Conservation (phyloP, 305 asterid species). For the Fraxinus xanthoxyloides region DNA sequence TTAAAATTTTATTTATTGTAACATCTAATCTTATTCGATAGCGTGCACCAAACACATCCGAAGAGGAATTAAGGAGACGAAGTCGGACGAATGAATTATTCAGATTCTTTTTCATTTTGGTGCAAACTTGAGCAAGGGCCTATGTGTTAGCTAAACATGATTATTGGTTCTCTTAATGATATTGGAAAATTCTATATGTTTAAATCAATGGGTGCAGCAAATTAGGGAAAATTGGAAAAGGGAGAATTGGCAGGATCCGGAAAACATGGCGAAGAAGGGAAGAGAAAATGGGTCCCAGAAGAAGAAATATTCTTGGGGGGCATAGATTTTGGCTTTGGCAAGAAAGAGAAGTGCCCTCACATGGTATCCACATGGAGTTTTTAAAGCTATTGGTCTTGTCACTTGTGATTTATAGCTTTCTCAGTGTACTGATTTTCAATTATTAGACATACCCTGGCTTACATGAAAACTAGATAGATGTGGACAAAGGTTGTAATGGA, state of each 20-base stretch:
- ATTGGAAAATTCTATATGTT: too few species aligned
- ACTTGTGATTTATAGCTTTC: background rate
- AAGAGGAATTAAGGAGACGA: background rate
- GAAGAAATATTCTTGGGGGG: conserved; percentile 36
- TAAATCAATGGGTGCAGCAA: too few species aligned
- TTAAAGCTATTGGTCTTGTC: background rate
- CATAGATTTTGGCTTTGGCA: conserved; percentile 45
- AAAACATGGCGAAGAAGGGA: conserved; percentile 51
- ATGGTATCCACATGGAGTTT: conserved; percentile 71
- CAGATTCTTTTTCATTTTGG: background rate
- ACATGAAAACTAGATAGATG: background rate
- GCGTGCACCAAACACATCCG: background rate
- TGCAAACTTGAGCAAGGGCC: too few species aligned
- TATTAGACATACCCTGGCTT: conserved; percentile 14
- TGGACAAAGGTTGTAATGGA: background rate
- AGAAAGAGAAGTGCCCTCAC: conserved; percentile 42
- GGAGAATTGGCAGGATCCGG: conserved; percentile 49
- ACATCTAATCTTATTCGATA: background rate
- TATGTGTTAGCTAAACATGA: background rate
- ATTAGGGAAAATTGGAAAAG: conserved; percentile 11
- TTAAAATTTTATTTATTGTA: background rate
- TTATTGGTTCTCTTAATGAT: background rate
- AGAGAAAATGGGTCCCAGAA: conserved; percentile 27
- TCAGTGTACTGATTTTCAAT: background rate
- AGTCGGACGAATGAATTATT: background rate